These are phyloP conservation scores for Rhododendron mucronatum DNA, from an alignment of 148 eudicot species.

Conservation along the genomic window DNA sequence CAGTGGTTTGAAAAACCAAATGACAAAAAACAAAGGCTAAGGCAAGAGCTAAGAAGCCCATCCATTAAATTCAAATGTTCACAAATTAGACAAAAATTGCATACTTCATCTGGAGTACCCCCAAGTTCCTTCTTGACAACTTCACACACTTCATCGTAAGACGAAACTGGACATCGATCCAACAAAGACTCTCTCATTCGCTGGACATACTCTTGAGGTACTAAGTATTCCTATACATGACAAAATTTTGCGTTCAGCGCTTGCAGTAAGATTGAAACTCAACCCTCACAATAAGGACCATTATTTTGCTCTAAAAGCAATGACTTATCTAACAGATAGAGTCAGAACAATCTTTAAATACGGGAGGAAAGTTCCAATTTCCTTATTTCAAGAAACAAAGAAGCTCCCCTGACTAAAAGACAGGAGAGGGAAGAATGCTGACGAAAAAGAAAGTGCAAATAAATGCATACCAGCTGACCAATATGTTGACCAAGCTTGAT, in stretches of 20 bases:
- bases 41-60: conserved; percentile 5
- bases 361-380: conserved; percentile 4
- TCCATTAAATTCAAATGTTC: neutral
- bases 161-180: conserved; percentile 86
- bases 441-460: conserved; percentile 4
- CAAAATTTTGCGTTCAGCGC: conserved; percentile 4
- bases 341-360: neutral
- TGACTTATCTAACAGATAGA: neutral
- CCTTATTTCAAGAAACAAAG: neutral
- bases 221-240: conserved; percentile 69
- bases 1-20: conserved; percentile 12
- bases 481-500: conserved; percentile 97
- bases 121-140: conserved; percentile 88
- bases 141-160: conserved; percentile 85
- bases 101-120: conserved; percentile 81
- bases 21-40: neutral
- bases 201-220: conserved; percentile 79
- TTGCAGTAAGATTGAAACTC: neutral
- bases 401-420: neutral
- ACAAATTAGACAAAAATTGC: conserved; percentile 16
- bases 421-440: neutral
- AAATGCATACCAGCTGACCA: conserved; percentile 73
- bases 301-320: conserved; percentile 1
- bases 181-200: conserved; percentile 87
- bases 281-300: neutral